Evolutionary conservation across 768 basidiomycete genomes (phyloP).

Genomic region (Chalciporus chontae): DNA sequence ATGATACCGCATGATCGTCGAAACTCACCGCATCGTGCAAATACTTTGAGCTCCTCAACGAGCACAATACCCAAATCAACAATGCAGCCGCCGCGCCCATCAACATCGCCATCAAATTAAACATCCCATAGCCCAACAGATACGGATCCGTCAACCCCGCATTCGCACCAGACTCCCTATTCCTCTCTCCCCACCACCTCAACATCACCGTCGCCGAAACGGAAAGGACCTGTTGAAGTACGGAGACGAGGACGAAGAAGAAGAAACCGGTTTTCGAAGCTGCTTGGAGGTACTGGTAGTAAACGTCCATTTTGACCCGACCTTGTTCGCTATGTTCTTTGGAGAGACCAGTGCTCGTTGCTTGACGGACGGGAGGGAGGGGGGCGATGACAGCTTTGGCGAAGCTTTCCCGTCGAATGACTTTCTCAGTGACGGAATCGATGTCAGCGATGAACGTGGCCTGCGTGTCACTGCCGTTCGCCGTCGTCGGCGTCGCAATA

Average conservation of each 20-base stretch:
- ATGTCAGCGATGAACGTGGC: slow-evolving; percentile 24
- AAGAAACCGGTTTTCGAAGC: slow-evolving; percentile 72
- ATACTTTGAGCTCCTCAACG: slow-evolving; percentile 65
- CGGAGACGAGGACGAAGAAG: slow-evolving; percentile 56
- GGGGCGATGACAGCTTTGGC: slow-evolving; percentile 49
- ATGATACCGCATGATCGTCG: neutral
- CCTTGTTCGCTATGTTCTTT: slow-evolving; percentile 81
- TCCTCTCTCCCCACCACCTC: slow-evolving; percentile 82
- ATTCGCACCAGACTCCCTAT: slow-evolving; percentile 56
- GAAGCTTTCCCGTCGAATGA: slow-evolving; percentile 55
- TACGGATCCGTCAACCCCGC: slow-evolving; percentile 52
- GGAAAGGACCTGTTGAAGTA: slow-evolving; percentile 54
- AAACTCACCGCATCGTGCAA: slow-evolving; percentile 71
- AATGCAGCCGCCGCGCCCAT: slow-evolving; percentile 55
- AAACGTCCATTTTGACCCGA: slow-evolving; percentile 73
- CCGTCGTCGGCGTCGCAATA: slow-evolving; percentile 17
- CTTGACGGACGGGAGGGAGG: slow-evolving; percentile 36
- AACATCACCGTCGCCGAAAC: slow-evolving; percentile 64
- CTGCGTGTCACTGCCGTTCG: slow-evolving; percentile 20
- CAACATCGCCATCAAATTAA: slow-evolving; percentile 55
- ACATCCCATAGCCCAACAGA: slow-evolving; percentile 63
- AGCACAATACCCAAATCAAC: slow-evolving; percentile 74
- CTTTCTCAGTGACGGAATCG: slow-evolving; percentile 50
- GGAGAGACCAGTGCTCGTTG: slow-evolving; percentile 44
- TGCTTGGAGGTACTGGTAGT: slow-evolving; percentile 72